Conservation (phyloP, 495 filamentous ascomycete species). For the Talaromyces adpressus region DNA sequence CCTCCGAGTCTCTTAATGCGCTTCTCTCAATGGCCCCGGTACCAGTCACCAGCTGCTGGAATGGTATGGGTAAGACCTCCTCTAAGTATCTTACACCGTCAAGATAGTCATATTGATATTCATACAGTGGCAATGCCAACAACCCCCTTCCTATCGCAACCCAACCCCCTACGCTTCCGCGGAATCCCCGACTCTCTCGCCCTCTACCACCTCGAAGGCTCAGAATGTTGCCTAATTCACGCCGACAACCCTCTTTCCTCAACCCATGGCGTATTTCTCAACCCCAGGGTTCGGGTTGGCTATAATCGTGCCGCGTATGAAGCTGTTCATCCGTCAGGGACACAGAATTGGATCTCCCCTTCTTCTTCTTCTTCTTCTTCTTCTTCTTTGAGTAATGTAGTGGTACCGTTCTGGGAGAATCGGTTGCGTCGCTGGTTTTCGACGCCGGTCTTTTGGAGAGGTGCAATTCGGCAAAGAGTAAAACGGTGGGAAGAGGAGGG, state of each 20-base stretch:
- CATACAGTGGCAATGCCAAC: slow-evolving; percentile 1
- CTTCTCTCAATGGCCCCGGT: slow-evolving; percentile 49
- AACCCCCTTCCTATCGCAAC: slow-evolving; percentile 6
- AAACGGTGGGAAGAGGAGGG: slow-evolving; percentile 32
- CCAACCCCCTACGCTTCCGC: slow-evolving; percentile 53
- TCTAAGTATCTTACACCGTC: background rate
- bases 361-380: background rate
- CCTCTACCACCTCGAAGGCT: slow-evolving; percentile 61
- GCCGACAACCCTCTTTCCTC: slow-evolving; percentile 55
- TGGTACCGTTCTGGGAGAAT: slow-evolving; percentile 50
- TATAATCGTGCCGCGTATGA: slow-evolving; percentile 56
- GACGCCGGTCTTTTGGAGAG: slow-evolving; percentile 27
- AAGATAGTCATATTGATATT: background rate
- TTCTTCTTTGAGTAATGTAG: slow-evolving; percentile 27
- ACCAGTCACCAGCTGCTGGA: slow-evolving; percentile 76
- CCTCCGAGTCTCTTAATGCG: slow-evolving; percentile 49
- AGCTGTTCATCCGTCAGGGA: slow-evolving; percentile 32
- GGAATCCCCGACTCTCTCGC: slow-evolving; percentile 66
- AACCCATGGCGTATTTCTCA: slow-evolving; percentile 62
- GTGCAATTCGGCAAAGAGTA: slow-evolving; percentile 29
- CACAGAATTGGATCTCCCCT: background rate
- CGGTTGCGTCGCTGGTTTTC: slow-evolving; percentile 45
- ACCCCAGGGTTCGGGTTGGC: slow-evolving; percentile 70
- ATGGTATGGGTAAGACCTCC: slow-evolving; percentile 53
- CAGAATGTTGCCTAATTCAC: slow-evolving; percentile 80